A percentile compares a stretch with the other conserved stretches of the same genome.
phyloP scores from a whole-genome alignment of 2,329 filamentous ascomycete genomes.

The Ilyonectria sp. region DNA sequence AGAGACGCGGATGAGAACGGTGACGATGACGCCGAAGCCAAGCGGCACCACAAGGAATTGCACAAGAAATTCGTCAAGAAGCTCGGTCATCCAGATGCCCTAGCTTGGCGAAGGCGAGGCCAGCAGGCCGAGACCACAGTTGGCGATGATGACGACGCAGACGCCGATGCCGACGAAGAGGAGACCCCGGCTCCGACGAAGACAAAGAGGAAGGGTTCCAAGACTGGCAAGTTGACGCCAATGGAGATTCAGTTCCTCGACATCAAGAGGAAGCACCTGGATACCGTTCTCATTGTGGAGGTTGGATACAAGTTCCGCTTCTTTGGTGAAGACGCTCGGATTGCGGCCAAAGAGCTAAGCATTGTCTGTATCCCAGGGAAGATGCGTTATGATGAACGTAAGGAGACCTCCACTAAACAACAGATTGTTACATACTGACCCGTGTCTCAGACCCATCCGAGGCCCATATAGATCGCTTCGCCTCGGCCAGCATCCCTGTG shows the following conservation, averaged over 20 bases:
- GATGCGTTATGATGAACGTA: slow-evolving; percentile 91
- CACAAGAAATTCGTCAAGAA: slow-evolving; percentile 92
- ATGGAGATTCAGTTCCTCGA: slow-evolving; percentile 95
- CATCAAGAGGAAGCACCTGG: slow-evolving; percentile 92
- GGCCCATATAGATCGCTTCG: slow-evolving; percentile 91
- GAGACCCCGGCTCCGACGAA: slow-evolving; percentile 64
- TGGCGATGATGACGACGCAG: slow-evolving; percentile 70
- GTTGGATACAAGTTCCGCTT: slow-evolving; percentile 99
- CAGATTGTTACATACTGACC: slow-evolving; percentile 6
- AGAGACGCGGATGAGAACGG: slow-evolving; percentile 55
- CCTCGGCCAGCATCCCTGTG: slow-evolving; percentile 94
- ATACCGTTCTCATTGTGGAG: slow-evolving; percentile 92
- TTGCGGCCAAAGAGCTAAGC: slow-evolving; percentile 89
- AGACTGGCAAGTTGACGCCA: slow-evolving; percentile 86
- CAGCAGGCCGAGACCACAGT: slow-evolving; percentile 67
- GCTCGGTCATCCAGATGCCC: slow-evolving; percentile 87
- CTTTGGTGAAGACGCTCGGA: slow-evolving; percentile 94
- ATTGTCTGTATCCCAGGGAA: slow-evolving; percentile 99
- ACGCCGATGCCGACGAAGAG: slow-evolving; percentile 70
- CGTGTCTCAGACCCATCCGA: slow-evolving; percentile 80
- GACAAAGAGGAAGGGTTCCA: slow-evolving; percentile 78
- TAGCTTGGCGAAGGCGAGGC: slow-evolving; percentile 75
- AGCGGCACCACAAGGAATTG: slow-evolving; percentile 76
- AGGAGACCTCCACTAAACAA: slow-evolving; percentile 40
- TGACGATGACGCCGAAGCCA: slow-evolving; percentile 66